These are phyloP conservation scores for Pseudogymnoascus verrucosus DNA, from an alignment of 2,329 filamentous ascomycete species.

Conservation along the genomic window DNA sequence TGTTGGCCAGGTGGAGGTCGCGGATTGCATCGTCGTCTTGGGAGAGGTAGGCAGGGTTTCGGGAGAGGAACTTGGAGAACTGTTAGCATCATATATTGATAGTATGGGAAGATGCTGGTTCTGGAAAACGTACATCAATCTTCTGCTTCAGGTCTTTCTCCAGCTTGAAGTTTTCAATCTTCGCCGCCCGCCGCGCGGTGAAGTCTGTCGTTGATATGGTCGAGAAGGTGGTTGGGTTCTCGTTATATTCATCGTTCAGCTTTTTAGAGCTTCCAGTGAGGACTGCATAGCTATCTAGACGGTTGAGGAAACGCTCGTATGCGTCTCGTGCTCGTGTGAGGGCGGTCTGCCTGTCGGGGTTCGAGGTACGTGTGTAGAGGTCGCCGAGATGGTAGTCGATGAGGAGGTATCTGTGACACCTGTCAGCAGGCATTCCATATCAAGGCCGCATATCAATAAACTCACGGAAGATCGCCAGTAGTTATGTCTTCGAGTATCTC, in stretches of 20 bases:
- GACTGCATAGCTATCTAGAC: slow-evolving; percentile 71
- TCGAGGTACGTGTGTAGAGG: slow-evolving; percentile 60
- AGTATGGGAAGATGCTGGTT: slow-evolving; percentile 30
- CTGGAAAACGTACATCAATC: slow-evolving; percentile 54
- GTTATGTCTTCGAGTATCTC: slow-evolving; percentile 81
- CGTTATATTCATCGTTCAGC: slow-evolving; percentile 64
- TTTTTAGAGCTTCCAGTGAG: slow-evolving; percentile 56
- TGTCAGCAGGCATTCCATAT: slow-evolving; percentile 14
- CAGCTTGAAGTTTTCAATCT: slow-evolving; percentile 75
- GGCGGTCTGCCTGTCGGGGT: slow-evolving; percentile 51
- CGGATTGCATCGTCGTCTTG: slow-evolving; percentile 81
- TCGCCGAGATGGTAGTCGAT: slow-evolving; percentile 74
- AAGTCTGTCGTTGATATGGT: slow-evolving; percentile 59
- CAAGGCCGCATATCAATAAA: not conserved
- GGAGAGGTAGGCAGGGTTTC: slow-evolving; percentile 52
- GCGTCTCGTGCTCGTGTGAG: slow-evolving; percentile 57
- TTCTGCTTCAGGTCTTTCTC: slow-evolving; percentile 81
- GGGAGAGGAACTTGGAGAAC: slow-evolving; percentile 44
- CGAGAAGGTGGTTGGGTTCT: slow-evolving; percentile 64
- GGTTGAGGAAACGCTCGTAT: slow-evolving; percentile 72
- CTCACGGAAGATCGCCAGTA: slow-evolving; percentile 72
- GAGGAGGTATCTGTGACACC: slow-evolving; percentile 55
- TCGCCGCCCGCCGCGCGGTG: slow-evolving; percentile 65
- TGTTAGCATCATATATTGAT: slow-evolving; percentile 23
- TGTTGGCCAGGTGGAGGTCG: slow-evolving; percentile 66